A percentile compares a stretch with the other conserved stretches of the same genome.
Conservation (phyloP, 805 yeast genomes). For the Candida manassasensis region DNA sequence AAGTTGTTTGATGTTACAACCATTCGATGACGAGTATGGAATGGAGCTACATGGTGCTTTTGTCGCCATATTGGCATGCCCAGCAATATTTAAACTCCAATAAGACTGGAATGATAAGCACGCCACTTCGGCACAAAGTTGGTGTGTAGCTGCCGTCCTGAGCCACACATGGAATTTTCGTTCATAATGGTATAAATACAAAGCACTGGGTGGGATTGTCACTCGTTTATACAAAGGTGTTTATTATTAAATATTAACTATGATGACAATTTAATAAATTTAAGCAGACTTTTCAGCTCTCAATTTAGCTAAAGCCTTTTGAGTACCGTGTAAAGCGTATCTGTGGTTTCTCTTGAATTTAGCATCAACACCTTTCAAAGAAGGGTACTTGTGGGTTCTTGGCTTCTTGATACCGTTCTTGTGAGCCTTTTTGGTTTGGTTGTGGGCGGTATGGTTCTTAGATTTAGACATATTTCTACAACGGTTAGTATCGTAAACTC, state of each 20-base stretch:
- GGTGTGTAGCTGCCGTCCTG: not conserved
- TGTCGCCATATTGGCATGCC: too few species aligned
- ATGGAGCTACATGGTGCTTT: too few species aligned
- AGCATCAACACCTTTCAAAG: conserved; percentile 98
- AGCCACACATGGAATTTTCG: not conserved
- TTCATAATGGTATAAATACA: too few species aligned
- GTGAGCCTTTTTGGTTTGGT: conserved; percentile 99
- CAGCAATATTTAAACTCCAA: too few species aligned
- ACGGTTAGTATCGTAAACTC: conserved; percentile 1
- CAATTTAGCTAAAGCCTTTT: conserved; percentile 85
- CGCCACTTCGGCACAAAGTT: too few species aligned
- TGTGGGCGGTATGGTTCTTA: conserved; percentile 99
- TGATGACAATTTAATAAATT: conserved; percentile 9
- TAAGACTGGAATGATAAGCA: too few species aligned
- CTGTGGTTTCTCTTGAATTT: conserved; percentile 99
- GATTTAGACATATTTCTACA: conserved; percentile 85
- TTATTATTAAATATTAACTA: too few species aligned
- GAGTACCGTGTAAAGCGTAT: conserved; percentile 97
- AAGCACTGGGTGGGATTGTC: too few species aligned
- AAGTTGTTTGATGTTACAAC: too few species aligned
- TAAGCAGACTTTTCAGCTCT: conserved; percentile 51
- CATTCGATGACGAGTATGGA: too few species aligned
- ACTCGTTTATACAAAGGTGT: not conserved
- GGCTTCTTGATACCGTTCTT: conserved; percentile 99
- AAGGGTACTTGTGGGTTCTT: conserved; percentile 95